phyloP scores from a whole-genome alignment of 441 rosid genomes.

The Syzygium malaccense region DNA sequence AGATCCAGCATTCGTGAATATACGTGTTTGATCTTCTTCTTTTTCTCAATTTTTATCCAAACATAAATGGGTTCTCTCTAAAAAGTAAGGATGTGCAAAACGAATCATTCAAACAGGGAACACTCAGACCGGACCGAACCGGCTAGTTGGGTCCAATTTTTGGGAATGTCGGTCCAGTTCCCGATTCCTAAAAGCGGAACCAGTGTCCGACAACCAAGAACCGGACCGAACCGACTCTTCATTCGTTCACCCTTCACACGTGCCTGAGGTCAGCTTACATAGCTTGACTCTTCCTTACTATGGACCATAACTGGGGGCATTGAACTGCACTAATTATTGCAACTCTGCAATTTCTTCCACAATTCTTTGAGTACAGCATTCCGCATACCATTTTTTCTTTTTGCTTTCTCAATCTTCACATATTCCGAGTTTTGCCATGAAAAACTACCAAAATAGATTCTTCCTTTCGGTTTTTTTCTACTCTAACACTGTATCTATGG shows the following conservation, averaged over 20 bases:
- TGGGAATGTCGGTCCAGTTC: too few relatives aligned
- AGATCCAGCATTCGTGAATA: neutral
- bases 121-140: too few relatives aligned
- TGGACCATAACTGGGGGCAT: neutral
- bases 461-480: neutral
- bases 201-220: too few relatives aligned
- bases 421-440: neutral
- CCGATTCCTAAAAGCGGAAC: too few relatives aligned
- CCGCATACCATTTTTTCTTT: neutral
- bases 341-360: neutral
- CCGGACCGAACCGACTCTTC: too few relatives aligned
- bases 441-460: neutral
- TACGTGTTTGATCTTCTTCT: neutral
- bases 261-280: too few relatives aligned
- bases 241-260: too few relatives aligned
- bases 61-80: neutral
- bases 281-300: too few relatives aligned
- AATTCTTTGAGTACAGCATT: neutral
- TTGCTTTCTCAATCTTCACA: neutral
- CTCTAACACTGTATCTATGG: constrained; percentile 15
- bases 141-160: too few relatives aligned
- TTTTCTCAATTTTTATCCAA: neutral
- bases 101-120: too few relatives aligned
- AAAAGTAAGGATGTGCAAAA: too few relatives aligned
- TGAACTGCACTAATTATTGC: neutral